Conservation (phyloP, 495 filamentous ascomycete species). For the Penicillium lagena region DNA sequence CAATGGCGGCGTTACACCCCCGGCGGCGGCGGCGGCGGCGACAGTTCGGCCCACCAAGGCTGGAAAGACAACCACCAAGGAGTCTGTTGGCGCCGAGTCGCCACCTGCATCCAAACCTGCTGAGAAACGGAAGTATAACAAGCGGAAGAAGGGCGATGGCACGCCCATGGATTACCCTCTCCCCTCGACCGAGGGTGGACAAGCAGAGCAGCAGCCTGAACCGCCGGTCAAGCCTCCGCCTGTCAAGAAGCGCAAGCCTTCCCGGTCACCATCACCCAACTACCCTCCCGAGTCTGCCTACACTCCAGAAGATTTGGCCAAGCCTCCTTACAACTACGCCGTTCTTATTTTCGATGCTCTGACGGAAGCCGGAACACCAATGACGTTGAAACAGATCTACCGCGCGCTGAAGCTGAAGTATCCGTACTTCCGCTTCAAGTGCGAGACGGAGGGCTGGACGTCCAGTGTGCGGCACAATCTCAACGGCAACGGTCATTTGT, state of each 20-base stretch:
- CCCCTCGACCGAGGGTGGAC: conserved; percentile 40
- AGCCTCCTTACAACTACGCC: conserved; percentile 82
- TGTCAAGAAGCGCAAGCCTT: conserved; percentile 48
- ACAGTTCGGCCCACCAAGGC: conserved; percentile 36
- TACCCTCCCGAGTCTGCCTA: conserved; percentile 70
- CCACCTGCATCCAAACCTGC: conserved; percentile 45
- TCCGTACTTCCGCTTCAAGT: conserved; percentile 82
- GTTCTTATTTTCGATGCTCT: conserved; percentile 87
- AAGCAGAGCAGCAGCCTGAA: conserved; percentile 35
- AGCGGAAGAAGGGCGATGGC: conserved; percentile 58
- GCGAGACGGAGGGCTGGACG: conserved; percentile 84
- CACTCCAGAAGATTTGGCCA: conserved; percentile 76
- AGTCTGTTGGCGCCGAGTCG: conserved; percentile 45
- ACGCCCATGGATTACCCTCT: conserved; percentile 35
- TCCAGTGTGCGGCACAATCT: conserved; percentile 96
- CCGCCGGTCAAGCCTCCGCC: conserved; percentile 40
- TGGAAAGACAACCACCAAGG: conserved; percentile 38
- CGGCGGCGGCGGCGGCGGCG: conserved; percentile 38
- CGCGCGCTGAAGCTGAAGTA: conserved; percentile 80
- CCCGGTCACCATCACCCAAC: conserved; percentile 63
- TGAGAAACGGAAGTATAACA: conserved; percentile 75
- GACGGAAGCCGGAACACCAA: conserved; percentile 58
- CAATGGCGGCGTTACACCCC: conserved; percentile 38
- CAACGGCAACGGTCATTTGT: conserved; percentile 74
- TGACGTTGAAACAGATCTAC: conserved; percentile 93